phyloP scores from a whole-genome alignment of 164 flowering plant species.

The Brasenia schreberi region DNA sequence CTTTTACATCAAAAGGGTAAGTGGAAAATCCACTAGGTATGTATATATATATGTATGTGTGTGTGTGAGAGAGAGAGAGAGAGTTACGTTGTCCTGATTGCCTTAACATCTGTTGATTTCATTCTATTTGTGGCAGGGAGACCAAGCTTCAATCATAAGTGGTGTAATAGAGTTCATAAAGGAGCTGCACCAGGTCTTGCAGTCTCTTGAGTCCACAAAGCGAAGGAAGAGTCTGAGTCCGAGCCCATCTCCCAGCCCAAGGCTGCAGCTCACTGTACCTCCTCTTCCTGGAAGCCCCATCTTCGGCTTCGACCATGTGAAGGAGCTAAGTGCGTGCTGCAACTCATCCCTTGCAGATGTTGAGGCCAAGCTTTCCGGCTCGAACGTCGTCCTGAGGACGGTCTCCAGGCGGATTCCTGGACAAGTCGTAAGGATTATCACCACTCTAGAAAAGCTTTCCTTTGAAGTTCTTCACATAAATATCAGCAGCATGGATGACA shows the following conservation, averaged over 20 bases:
- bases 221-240: slow-evolving; percentile 69
- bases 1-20: no score
- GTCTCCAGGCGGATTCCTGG: slow-evolving; percentile 51
- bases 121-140: slow-evolving; percentile 39
- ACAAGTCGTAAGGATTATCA: slow-evolving; percentile 53
- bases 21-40: no score
- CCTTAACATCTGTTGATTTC: not conserved
- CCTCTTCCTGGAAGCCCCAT: slow-evolving; percentile 8
- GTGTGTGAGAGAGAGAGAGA: not conserved
- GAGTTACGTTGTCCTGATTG: no score
- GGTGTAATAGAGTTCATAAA: slow-evolving; percentile 92
- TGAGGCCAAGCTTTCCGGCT: slow-evolving; percentile 79
- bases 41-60: no score
- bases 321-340: slow-evolving; percentile 65
- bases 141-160: slow-evolving; percentile 89
- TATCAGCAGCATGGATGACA: slow-evolving; percentile 91
- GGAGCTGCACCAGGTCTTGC: slow-evolving; percentile 78
- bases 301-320: slow-evolving; percentile 16
- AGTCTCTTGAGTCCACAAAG: slow-evolving; percentile 69
- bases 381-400: slow-evolving; percentile 59
- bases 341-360: slow-evolving; percentile 76
- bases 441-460: slow-evolving; percentile 44
- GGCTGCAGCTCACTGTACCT: slow-evolving; percentile 17
- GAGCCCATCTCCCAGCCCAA: slow-evolving; percentile 57
- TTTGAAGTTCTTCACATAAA: slow-evolving; percentile 79